Evolutionary conservation across 1,139 yeast genomes (phyloP).

Genomic region (Hanseniaspora uvarum): DNA sequence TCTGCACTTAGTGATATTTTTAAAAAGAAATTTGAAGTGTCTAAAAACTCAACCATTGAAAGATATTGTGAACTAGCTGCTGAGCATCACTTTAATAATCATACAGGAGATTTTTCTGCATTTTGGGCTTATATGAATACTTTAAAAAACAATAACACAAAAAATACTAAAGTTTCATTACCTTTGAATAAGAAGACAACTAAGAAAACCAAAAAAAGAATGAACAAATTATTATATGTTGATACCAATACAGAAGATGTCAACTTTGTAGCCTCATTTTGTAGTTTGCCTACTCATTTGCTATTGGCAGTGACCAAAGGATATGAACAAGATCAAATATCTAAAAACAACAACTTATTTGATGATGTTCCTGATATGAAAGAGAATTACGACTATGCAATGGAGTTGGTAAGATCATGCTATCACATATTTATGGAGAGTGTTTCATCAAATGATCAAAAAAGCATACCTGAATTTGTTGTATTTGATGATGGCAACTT

Average conservation of each 20-base stretch:
- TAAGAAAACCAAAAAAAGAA: neutral
- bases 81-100: slow-evolving; percentile 68
- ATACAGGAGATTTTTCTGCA: slow-evolving; percentile 43
- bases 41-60: neutral
- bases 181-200: slow-evolving; percentile 29
- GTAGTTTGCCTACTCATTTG: slow-evolving; percentile 82
- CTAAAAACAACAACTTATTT: slow-evolving; percentile 28
- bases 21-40: neutral
- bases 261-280: slow-evolving; percentile 90
- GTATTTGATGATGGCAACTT: slow-evolving; percentile 42
- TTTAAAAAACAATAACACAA: neutral
- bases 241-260: slow-evolving; percentile 64
- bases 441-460: slow-evolving; percentile 45
- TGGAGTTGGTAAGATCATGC: slow-evolving; percentile 70
- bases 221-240: slow-evolving; percentile 38
- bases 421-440: slow-evolving; percentile 70
- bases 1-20: neutral
- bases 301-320: slow-evolving; percentile 90
- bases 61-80: slow-evolving; percentile 27
- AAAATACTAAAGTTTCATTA: slow-evolving; percentile 24
- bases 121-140: slow-evolving; percentile 37
- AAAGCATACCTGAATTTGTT: slow-evolving; percentile 53
- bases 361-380: slow-evolving; percentile 13
- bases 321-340: slow-evolving; percentile 43
- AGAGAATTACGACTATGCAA: slow-evolving; percentile 39